These are phyloP conservation scores for Aspergillus fructus DNA, from an alignment of 2,329 filamentous ascomycete species.

Conservation along the genomic window DNA sequence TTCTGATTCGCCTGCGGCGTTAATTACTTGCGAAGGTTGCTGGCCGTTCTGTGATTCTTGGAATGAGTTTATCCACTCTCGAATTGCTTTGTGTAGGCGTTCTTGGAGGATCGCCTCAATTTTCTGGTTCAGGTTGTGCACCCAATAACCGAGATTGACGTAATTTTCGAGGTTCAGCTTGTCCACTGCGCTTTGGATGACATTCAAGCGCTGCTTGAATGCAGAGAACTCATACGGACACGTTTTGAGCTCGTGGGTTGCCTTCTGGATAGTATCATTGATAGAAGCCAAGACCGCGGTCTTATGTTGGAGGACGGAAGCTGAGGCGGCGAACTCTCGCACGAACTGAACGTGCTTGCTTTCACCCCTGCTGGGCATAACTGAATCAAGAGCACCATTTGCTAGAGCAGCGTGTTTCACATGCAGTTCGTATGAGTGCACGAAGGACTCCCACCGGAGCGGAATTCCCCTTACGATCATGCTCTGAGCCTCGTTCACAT, in stretches of 20 bases:
- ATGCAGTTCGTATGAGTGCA: conserved; percentile 92
- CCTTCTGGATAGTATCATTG: conserved; percentile 77
- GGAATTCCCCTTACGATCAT: conserved; percentile 85
- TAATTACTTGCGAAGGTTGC: conserved; percentile 22
- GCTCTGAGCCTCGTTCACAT: conserved; percentile 83
- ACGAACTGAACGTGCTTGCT: conserved; percentile 97
- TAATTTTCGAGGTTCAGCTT: conserved; percentile 96
- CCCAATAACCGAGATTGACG: conserved; percentile 88
- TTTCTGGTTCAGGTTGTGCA: conserved; percentile 78
- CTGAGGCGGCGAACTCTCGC: conserved; percentile 83
- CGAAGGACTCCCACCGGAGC: conserved; percentile 94
- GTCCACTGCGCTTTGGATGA: conserved; percentile 89
- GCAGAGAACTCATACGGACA: conserved; percentile 79
- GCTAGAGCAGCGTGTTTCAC: conserved; percentile 64
- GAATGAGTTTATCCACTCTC: conserved; percentile 85
- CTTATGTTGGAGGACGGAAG: conserved; percentile 86
- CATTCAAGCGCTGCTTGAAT: conserved; percentile 77
- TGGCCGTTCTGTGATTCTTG: conserved; percentile 53
- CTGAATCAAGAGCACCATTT: conserved; percentile 59
- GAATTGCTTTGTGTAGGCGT: conserved; percentile 81
- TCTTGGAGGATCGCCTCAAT: conserved; percentile 77
- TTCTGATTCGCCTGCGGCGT: conserved; percentile 29
- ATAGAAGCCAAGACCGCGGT: conserved; percentile 75
- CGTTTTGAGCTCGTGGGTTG: conserved; percentile 75
- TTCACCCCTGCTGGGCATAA: conserved; percentile 63